Conservation (phyloP, 352 stramenopile species). For the Elongisporangium prolatum region DNA sequence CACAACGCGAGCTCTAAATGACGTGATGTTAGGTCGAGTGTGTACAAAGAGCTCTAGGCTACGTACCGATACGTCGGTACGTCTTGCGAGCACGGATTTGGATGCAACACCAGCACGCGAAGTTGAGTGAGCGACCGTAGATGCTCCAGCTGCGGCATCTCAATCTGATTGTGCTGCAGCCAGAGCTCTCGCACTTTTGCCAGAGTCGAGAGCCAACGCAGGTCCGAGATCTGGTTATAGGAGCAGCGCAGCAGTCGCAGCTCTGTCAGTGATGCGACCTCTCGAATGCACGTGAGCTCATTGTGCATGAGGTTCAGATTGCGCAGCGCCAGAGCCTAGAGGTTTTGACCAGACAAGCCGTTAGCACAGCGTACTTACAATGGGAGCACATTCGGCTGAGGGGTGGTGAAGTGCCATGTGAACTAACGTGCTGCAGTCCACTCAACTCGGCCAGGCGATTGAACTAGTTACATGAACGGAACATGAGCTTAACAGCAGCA, state of each 20-base stretch:
- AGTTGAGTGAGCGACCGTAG: slow-evolving; percentile 38
- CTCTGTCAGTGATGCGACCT: slow-evolving; percentile 30
- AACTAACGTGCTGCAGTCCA: slow-evolving; percentile 35
- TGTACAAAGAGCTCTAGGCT: no score
- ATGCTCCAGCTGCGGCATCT: slow-evolving; percentile 37
- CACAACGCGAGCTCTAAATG: slow-evolving; percentile 29
- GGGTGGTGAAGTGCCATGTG: not conserved
- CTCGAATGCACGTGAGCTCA: slow-evolving; percentile 31
- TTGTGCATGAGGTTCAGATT: slow-evolving; percentile 70
- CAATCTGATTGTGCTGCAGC: slow-evolving; percentile 51
- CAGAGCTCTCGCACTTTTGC: slow-evolving; percentile 49
- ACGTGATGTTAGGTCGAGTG: no score
- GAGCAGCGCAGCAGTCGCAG: slow-evolving; percentile 52
- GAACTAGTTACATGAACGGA: slow-evolving; percentile 48
- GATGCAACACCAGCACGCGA: slow-evolving; percentile 48
- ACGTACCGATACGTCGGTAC: not conserved
- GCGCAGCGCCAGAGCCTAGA: slow-evolving; percentile 33
- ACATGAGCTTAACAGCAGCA: not conserved
- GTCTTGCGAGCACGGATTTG: slow-evolving; percentile 60
- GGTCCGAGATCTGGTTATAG: slow-evolving; percentile 44
- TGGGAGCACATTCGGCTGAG: not conserved
- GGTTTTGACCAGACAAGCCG: no score
- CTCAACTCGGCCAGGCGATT: slow-evolving; percentile 40
- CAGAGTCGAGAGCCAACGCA: slow-evolving; percentile 34
- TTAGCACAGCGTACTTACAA: no score